Percentiles rank a stretch among this genome's conserved stretches.
These are phyloP conservation scores for Margaritispora aquatica DNA, from an alignment of 495 filamentous ascomycete species.

Conservation along the genomic window DNA sequence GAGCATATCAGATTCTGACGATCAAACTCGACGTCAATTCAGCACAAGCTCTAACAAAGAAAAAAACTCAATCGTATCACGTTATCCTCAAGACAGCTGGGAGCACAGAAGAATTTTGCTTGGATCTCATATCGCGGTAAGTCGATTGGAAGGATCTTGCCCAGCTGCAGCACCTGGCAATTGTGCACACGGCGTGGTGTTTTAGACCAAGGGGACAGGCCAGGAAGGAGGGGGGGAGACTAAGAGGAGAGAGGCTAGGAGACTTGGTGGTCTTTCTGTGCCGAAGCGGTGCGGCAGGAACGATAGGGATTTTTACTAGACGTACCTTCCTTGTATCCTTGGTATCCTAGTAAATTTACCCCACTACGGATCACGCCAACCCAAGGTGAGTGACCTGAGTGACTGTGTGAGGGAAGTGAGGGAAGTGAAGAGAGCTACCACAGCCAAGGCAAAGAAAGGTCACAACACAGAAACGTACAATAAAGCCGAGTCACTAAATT, in stretches of 20 bases:
- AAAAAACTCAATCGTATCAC: constrained; percentile 1
- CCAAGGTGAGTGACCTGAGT: too few species aligned
- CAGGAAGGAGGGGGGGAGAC: not conserved
- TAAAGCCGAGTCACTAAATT: constrained; percentile 12
- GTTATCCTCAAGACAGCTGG: not conserved
- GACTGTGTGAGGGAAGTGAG: too few species aligned
- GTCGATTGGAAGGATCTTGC: not conserved
- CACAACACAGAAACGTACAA: not conserved
- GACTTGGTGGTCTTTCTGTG: not conserved
- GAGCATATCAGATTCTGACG: not conserved
- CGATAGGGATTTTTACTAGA: too few species aligned
- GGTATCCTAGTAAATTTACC: too few species aligned
- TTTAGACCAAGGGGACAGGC: not conserved
- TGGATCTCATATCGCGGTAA: not conserved
- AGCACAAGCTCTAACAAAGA: too few species aligned
- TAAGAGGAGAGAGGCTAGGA: too few species aligned
- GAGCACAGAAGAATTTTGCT: not conserved
- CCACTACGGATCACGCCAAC: not conserved
- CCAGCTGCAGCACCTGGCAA: too few species aligned
- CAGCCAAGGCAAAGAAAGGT: not conserved
- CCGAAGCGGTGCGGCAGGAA: not conserved
- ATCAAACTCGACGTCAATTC: too few species aligned
- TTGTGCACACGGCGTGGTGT: too few species aligned
- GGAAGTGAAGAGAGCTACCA: not conserved
- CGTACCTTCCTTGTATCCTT: too few species aligned